These are phyloP conservation scores for Pachysandra terminalis DNA, from an alignment of 164 flowering plant species.

Conservation along the genomic window DNA sequence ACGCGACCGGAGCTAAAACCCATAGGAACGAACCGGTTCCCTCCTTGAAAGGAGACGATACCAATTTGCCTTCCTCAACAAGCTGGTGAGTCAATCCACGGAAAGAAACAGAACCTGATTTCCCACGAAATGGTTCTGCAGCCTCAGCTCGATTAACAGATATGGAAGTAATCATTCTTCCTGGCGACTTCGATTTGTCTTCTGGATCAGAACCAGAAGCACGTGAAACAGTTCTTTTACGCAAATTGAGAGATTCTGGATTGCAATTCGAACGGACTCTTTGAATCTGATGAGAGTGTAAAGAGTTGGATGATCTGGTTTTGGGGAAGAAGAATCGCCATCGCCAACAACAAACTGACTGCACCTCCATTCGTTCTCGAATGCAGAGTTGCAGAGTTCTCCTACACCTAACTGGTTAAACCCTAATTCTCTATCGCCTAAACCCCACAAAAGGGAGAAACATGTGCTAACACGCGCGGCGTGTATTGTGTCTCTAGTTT, in stretches of 20 bases:
- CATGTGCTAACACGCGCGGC: too few relatives aligned
- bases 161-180: neutral
- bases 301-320: neutral
- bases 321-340: neutral
- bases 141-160: neutral
- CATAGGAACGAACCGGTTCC: constrained; percentile 57
- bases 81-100: constrained; percentile 62
- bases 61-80: constrained; percentile 58
- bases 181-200: neutral
- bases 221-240: neutral
- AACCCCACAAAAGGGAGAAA: too few relatives aligned
- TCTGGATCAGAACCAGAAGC: constrained; percentile 12
- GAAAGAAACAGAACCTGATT: constrained; percentile 81
- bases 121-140: constrained; percentile 64
- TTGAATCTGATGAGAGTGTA: constrained; percentile 2
- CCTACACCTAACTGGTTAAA: constrained; percentile 9
- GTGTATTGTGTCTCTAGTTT: too few relatives aligned
- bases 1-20: constrained; percentile 66
- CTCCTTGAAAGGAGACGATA: constrained; percentile 63
- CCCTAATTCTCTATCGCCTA: neutral
- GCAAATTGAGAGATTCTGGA: neutral
- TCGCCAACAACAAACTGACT: constrained; percentile 7
- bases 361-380: constrained; percentile 14
- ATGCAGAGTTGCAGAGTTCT: neutral
- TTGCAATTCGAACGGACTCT: neutral